Evolutionary conservation across 2,329 filamentous ascomycete species (phyloP).

Genomic region (Alternaria angustiovoidea): DNA sequence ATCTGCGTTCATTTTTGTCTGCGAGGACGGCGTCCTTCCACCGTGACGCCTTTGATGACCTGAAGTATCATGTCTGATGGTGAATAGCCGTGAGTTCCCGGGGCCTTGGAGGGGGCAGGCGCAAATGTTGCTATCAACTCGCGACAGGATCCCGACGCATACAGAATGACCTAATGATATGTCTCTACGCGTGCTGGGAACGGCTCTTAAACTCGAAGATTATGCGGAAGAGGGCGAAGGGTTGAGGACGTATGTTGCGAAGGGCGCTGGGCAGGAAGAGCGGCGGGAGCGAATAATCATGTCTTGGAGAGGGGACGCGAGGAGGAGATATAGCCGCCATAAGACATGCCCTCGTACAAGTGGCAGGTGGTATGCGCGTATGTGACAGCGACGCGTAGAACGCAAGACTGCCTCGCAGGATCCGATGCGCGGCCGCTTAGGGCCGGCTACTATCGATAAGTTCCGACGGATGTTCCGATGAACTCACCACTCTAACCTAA

Average conservation of each 20-base stretch:
- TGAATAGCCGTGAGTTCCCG: not conserved
- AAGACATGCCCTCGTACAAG: not conserved
- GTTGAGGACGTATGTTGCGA: not conserved
- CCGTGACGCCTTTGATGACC: not conserved
- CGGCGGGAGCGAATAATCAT: not conserved
- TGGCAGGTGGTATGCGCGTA: not conserved
- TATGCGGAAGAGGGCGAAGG: not conserved
- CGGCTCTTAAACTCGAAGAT: not conserved
- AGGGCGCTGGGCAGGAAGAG: not conserved
- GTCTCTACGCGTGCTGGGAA: not conserved
- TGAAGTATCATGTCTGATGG: not conserved
- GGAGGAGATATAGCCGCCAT: not conserved
- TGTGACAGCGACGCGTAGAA: not conserved
- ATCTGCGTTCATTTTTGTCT: not conserved
- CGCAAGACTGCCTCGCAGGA: not conserved
- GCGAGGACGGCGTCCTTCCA: not conserved
- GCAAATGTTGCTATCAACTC: not conserved
- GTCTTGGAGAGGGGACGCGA: not conserved
- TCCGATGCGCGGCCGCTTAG: conserved; percentile 28
- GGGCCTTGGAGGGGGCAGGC: not conserved
- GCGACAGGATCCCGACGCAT: not conserved
- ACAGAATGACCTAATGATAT: not conserved
- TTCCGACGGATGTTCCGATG: conserved; percentile 17
- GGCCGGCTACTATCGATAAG: conserved; percentile 22
- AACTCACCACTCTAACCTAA: conserved; percentile 11